These are phyloP conservation scores for Saitoella complicata DNA, from an alignment of 805 yeast species.

Conservation along the genomic window DNA sequence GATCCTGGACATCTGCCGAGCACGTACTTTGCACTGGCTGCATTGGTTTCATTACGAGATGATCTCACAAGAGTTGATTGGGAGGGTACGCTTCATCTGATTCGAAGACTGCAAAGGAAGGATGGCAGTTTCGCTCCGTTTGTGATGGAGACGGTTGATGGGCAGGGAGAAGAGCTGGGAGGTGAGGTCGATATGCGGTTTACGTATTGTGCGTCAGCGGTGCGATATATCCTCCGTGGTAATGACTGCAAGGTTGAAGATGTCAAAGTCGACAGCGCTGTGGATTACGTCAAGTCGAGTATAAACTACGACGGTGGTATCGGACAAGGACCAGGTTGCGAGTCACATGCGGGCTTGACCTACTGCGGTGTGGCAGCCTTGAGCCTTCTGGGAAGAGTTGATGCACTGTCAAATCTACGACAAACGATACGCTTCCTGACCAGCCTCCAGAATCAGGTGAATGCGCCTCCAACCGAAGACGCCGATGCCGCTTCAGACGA, in stretches of 20 bases:
- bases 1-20: slow-evolving; percentile 56
- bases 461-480: no score
- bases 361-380: slow-evolving; percentile 66
- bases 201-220: slow-evolving; percentile 55
- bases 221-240: slow-evolving; percentile 35
- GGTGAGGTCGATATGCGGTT: slow-evolving; percentile 61
- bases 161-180: slow-evolving; percentile 18
- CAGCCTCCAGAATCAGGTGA: no score
- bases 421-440: no score
- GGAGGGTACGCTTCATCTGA: slow-evolving; percentile 33
- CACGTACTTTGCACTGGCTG: slow-evolving; percentile 58
- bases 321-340: slow-evolving; percentile 25
- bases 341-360: slow-evolving; percentile 47
- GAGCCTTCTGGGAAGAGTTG: slow-evolving; percentile 23
- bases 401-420: not conserved
- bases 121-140: slow-evolving; percentile 36
- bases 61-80: slow-evolving; percentile 24
- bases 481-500: no score
- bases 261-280: slow-evolving; percentile 25
- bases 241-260: slow-evolving; percentile 18
- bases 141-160: not conserved
- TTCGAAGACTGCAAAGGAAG: slow-evolving; percentile 42
- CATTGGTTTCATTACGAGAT: slow-evolving; percentile 30
- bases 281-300: slow-evolving; percentile 24
- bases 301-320: slow-evolving; percentile 53